These are phyloP conservation scores for Nicotiana sylvestris DNA, from an alignment of 257 asterid genomes.

Conservation along the genomic window DNA sequence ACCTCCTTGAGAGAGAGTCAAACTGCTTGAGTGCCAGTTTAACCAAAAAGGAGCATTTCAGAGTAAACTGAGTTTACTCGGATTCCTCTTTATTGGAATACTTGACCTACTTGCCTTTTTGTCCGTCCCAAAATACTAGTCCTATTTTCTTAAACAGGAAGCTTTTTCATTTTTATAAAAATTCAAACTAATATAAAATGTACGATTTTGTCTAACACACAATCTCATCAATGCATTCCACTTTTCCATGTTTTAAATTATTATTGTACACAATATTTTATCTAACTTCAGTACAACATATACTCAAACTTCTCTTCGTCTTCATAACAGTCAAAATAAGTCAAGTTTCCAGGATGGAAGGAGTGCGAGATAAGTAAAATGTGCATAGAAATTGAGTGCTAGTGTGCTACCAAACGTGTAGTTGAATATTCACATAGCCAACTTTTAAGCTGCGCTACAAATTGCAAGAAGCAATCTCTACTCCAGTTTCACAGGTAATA, in stretches of 20 bases:
- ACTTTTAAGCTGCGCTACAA: background rate
- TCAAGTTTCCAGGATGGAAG: background rate
- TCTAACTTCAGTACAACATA: background rate
- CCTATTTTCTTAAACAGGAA: background rate
- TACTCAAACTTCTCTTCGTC: background rate
- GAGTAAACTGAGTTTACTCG: background rate
- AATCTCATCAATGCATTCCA: background rate
- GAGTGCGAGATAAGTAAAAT: background rate
- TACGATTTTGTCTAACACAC: background rate
- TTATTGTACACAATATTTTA: slow-evolving; percentile 1
- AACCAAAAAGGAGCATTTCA: background rate
- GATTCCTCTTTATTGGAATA: background rate
- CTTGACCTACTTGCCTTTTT: background rate
- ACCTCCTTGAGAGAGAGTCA: slow-evolving; percentile 4
- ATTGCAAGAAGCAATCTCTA: background rate
- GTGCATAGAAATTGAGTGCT: background rate
- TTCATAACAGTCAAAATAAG: background rate
- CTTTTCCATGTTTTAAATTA: background rate
- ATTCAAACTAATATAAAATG: background rate
- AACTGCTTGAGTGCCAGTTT: background rate
- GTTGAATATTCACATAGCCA: background rate
- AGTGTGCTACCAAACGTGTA: background rate
- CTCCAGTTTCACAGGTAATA: background rate
- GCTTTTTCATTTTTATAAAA: background rate
- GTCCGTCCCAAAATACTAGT: background rate